Percentiles rank a stretch among this genome's conserved stretches.
These are phyloP conservation scores for Chenopodium album DNA, from an alignment of 148 eudicot genomes.

Conservation along the genomic window DNA sequence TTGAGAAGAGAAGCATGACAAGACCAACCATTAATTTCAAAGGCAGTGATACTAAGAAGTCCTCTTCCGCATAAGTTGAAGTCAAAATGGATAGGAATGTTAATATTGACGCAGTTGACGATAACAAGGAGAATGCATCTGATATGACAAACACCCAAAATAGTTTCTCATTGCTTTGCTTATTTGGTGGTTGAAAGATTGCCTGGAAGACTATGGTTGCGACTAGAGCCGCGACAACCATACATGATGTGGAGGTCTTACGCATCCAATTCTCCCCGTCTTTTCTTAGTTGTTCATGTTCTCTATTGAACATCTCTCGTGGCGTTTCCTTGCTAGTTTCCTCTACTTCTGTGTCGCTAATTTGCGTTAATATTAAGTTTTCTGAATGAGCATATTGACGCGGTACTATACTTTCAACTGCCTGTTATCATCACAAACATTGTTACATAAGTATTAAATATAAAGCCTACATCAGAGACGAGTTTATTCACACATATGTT, in stretches of 20 bases:
- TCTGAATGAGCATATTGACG: not conserved
- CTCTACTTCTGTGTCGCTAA: not conserved
- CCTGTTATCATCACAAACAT: not conserved
- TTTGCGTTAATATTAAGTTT: not conserved
- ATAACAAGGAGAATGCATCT: not conserved
- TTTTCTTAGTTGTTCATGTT: not conserved
- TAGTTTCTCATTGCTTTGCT: constrained; percentile 7
- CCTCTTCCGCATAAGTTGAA: constrained; percentile 31
- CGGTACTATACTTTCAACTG: not conserved
- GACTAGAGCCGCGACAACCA: constrained; percentile 37
- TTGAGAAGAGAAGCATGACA: not conserved
- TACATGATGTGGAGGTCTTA: constrained; percentile 30
- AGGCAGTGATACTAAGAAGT: constrained; percentile 19
- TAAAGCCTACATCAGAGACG: too few relatives aligned
- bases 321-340: constrained; percentile 15
- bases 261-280: constrained; percentile 14
- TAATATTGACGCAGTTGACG: constrained; percentile 5
- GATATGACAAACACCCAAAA: constrained; percentile 10
- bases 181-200: constrained; percentile 12
- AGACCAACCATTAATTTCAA: not conserved
- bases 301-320: constrained; percentile 1
- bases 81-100: constrained; percentile 37
- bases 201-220: constrained; percentile 21
- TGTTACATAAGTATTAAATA: too few relatives aligned
- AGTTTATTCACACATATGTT: too few relatives aligned